Percentiles rank a stretch among this genome's conserved stretches.
These are phyloP conservation scores for Penicillium bovifimosum DNA, from an alignment of 495 filamentous ascomycete species.

Conservation along the genomic window DNA sequence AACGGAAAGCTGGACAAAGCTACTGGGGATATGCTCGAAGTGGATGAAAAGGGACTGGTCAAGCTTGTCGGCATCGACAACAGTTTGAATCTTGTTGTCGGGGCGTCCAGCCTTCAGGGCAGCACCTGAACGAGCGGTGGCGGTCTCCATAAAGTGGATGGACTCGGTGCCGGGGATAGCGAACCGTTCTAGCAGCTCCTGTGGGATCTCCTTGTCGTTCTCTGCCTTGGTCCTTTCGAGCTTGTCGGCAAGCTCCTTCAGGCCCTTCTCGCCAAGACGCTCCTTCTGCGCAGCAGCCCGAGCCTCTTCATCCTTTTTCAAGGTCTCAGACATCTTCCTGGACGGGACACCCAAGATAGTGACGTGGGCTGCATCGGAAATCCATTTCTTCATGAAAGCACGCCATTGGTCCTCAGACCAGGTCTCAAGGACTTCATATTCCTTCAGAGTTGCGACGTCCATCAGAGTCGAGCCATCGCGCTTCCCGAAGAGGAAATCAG, in stretches of 20 bases:
- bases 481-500: constrained; percentile 85
- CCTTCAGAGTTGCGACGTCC: constrained; percentile 58
- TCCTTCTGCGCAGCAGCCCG: constrained; percentile 53
- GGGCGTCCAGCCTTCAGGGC: constrained; percentile 63
- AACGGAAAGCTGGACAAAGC: constrained; percentile 78
- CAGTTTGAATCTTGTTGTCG: constrained; percentile 65
- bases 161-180: constrained; percentile 76
- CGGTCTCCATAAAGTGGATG: constrained; percentile 88
- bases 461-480: constrained; percentile 76
- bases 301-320: constrained; percentile 65
- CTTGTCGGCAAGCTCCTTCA: constrained; percentile 66
- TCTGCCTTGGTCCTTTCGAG: constrained; percentile 74
- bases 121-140: constrained; percentile 76
- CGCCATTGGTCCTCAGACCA: constrained; percentile 86
- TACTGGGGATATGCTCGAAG: constrained; percentile 86
- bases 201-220: constrained; percentile 76
- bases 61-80: constrained; percentile 63
- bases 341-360: constrained; percentile 86
- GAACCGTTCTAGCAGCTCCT: constrained; percentile 71
- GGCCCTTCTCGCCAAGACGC: constrained; percentile 55
- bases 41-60: constrained; percentile 83
- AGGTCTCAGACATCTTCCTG: constrained; percentile 57
- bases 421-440: constrained; percentile 68
- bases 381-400: constrained; percentile 72
- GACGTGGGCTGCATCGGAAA: constrained; percentile 78